Evolutionary conservation across 345 rosid genomes (phyloP).

Genomic region (Ricinus communis): DNA sequence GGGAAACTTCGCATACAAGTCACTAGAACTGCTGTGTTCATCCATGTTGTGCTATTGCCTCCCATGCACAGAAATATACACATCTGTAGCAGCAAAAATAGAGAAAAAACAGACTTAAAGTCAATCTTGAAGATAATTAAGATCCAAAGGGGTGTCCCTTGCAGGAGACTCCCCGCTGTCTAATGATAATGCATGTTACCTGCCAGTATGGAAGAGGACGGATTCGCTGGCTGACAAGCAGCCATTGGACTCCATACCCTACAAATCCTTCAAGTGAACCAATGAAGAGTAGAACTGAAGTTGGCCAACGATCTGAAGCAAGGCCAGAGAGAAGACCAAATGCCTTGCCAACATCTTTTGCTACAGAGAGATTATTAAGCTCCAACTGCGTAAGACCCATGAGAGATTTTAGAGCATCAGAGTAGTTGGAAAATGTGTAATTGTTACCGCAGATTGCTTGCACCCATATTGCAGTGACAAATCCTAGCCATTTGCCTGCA

Average conservation of each 20-base stretch:
- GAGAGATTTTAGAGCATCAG: slow-evolving; percentile 57
- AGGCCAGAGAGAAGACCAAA: slow-evolving; percentile 63
- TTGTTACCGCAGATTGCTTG: slow-evolving; percentile 66
- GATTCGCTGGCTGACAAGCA: slow-evolving; percentile 52
- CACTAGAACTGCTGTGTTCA: slow-evolving; percentile 68
- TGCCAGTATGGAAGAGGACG: slow-evolving; percentile 60
- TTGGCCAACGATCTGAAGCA: slow-evolving; percentile 49
- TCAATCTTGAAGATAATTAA: too few species aligned
- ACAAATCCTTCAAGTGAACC: slow-evolving; percentile 52
- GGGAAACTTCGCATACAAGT: slow-evolving; percentile 66
- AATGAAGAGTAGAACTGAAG: slow-evolving; percentile 15
- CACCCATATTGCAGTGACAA: slow-evolving; percentile 64
- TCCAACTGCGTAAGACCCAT: slow-evolving; percentile 54
- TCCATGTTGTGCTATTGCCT: slow-evolving; percentile 69
- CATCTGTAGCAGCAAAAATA: slow-evolving; percentile 42
- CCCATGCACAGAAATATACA: slow-evolving; percentile 61
- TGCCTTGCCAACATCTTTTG: slow-evolving; percentile 67
- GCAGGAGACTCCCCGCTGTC: too few species aligned
- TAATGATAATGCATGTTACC: slow-evolving; percentile 29
- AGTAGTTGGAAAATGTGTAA: slow-evolving; percentile 65
- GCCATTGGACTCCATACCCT: slow-evolving; percentile 75
- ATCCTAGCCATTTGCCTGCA: slow-evolving; percentile 58
- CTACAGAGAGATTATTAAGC: slow-evolving; percentile 59
- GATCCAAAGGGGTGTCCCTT: too few species aligned
- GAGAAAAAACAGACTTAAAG: too few species aligned